Conservation (phyloP, 306 rosid species). For the Prunus persica region Prunus_persica_NCBIv2 NC_034016.1:17276501-17277000, state of each 20-base stretch:
- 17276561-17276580: too few species aligned
- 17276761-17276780: conserved; percentile 76
- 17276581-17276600: not conserved
- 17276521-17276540: too few species aligned
- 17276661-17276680: not conserved
- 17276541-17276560: not conserved
- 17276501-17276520: too few species aligned
- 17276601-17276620: not conserved
- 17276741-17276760: conserved; percentile 75
- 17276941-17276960: conserved; percentile 43
- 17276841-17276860: conserved; percentile 22
- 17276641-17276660: not conserved
- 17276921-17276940: conserved; percentile 26
- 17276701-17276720: conserved; percentile 71
- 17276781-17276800: conserved; percentile 79
- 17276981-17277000: conserved; percentile 52
- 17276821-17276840: conserved; percentile 16
- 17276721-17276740: conserved; percentile 86
- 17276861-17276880: conserved; percentile 31
- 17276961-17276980: conserved; percentile 37
- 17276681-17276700: conserved; percentile 9
- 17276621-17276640: not conserved
- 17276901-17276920: conserved; percentile 35
- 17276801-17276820: conserved; percentile 49
- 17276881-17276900: conserved; percentile 23